A percentile compares a stretch with the other conserved stretches of the same genome.
phyloP scores from a whole-genome alignment of 2,329 filamentous ascomycete genomes.

The Ceratocystis colombiana region DNA sequence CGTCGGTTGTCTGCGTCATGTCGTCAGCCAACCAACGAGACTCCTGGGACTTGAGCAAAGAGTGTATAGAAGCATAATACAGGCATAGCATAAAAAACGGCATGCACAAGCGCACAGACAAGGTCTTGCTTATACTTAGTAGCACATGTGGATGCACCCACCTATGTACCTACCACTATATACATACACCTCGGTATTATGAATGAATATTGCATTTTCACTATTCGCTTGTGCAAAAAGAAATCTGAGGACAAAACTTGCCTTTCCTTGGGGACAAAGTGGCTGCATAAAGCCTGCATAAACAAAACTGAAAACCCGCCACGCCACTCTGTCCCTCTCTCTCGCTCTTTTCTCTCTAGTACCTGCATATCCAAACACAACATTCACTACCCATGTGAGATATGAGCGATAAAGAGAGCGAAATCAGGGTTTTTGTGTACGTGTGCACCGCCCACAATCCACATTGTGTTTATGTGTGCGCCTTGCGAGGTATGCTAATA shows the following conservation, averaged over 20 bases:
- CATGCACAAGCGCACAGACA: neutral
- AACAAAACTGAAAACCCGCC: too few relatives aligned
- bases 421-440: neutral
- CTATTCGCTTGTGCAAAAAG: too few relatives aligned
- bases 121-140: neutral
- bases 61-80: neutral
- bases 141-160: neutral
- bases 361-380: neutral
- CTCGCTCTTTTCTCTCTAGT: neutral
- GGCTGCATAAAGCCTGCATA: too few relatives aligned
- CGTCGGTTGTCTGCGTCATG: conserved; percentile 2
- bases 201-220: too few relatives aligned
- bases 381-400: neutral
- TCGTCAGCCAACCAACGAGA: neutral
- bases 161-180: too few relatives aligned
- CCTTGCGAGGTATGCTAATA: neutral
- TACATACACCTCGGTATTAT: too few relatives aligned
- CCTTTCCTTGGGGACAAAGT: too few relatives aligned
- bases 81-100: neutral
- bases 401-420: neutral
- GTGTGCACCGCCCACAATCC: neutral
- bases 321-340: neutral
- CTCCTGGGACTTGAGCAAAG: too few relatives aligned
- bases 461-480: neutral
- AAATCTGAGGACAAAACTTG: too few relatives aligned